These are phyloP conservation scores for Ascosphaera aggregata DNA, from an alignment of 2,329 filamentous ascomycete genomes.

Conservation along the genomic window DNA sequence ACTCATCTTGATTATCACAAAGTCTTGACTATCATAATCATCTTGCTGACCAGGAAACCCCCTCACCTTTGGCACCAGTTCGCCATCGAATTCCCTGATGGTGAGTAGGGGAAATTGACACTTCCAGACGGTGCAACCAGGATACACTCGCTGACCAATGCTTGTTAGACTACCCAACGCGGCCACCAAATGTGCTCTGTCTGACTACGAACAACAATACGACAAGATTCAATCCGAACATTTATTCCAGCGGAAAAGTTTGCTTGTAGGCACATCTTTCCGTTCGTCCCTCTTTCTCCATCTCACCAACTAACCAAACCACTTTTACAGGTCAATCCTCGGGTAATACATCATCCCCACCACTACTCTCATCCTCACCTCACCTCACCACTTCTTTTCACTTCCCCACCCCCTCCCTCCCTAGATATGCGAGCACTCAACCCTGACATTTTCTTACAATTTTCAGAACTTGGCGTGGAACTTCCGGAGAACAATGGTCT, in stretches of 20 bases:
- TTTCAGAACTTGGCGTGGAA: conserved; percentile 70
- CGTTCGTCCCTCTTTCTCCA: too few relatives aligned
- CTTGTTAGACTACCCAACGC: conserved; percentile 55
- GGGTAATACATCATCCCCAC: too few relatives aligned
- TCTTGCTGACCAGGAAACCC: background rate
- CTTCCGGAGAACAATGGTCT: conserved; percentile 85
- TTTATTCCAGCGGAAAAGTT: conserved; percentile 77
- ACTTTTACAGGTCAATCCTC: too few relatives aligned
- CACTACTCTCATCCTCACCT: too few relatives aligned
- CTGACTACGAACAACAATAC: conserved; percentile 74
- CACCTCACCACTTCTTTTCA: too few relatives aligned
- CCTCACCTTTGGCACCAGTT: conserved; percentile 30
- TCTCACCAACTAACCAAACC: too few relatives aligned
- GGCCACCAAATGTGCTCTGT: conserved; percentile 36
- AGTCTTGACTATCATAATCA: too few relatives aligned
- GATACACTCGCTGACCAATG: conserved; percentile 1
- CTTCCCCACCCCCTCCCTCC: conserved; percentile 1
- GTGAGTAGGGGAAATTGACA: conserved; percentile 17
- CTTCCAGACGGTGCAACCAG: background rate
- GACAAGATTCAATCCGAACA: conserved; percentile 90
- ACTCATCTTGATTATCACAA: too few relatives aligned
- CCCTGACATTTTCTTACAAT: too few relatives aligned
- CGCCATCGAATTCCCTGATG: conserved; percentile 49
- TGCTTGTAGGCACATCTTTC: conserved; percentile 82
- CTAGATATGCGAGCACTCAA: conserved; percentile 4